Conservation (phyloP, 495 filamentous ascomycete species). For the Neurospora sp. region DNA sequence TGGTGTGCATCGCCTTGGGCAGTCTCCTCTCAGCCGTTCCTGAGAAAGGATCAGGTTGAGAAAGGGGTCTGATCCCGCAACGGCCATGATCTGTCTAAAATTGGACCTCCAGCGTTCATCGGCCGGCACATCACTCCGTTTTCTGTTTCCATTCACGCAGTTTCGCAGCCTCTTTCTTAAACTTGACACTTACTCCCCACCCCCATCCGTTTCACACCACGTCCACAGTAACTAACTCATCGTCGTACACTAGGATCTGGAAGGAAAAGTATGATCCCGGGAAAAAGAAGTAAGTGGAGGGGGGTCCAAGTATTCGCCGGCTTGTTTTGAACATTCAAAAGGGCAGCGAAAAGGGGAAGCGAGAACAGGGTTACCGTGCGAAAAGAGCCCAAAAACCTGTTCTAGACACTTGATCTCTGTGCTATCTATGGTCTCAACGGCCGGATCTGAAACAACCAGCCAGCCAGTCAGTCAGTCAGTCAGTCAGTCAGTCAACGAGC, state of each 20-base stretch:
- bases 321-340: not conserved
- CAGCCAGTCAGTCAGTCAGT: not conserved
- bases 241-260: constrained; percentile 63
- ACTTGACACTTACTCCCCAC: not conserved
- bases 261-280: constrained; percentile 85
- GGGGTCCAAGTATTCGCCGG: not conserved
- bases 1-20: not conserved
- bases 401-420: not conserved
- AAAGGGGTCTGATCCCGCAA: not conserved
- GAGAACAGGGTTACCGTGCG: not conserved
- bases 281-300: constrained; percentile 25
- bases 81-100: not conserved
- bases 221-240: not conserved
- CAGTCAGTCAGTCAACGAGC: not conserved
- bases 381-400: not conserved
- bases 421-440: not conserved
- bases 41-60: not conserved
- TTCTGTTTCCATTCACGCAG: not conserved
- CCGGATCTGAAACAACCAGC: not conserved
- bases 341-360: not conserved
- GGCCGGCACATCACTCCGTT: not conserved
- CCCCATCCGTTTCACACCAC: not conserved
- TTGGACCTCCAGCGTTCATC: not conserved
- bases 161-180: not conserved
- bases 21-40: not conserved